Base-by-base conservation (phyloP, 768 basidiomycete genomes). In the Panaeolus papilionaceus region DNA sequence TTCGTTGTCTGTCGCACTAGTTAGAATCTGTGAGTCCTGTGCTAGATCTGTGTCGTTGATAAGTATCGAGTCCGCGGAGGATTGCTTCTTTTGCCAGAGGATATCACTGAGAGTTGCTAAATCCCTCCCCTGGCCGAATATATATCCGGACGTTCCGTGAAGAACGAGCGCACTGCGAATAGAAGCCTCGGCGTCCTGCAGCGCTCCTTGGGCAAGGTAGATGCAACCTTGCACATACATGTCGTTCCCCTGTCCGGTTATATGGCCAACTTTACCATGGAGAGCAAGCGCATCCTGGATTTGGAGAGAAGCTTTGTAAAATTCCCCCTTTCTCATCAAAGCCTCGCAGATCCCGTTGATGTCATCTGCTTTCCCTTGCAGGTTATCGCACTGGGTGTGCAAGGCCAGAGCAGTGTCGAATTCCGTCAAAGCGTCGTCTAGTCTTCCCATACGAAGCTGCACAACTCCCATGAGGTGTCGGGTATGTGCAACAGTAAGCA, bases 241-340 rank as follows among this genome's bases (percentile, higher is more conserved):
- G 64, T 74, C 76, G 61, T 77, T 69, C 12, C 71, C 75, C 67
- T 77, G 75, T 11, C 76, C 75, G 0, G 40, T 65, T 28, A 68
- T 62, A 38, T 75, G 70, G 3, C 67, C 72, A 51, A 74, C 70
- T 44, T 73, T 66, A 18, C 68, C 68, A 47, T 77, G 74, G 6
- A 76, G 64, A 10, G 67, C 70, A 61, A 70, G 42, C 1, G 71
- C 73, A 0, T 65, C 61, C 26, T 66, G 45, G 20, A 74, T 66
- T 18, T 40, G 44, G 4, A 63, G 65, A 61, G 72, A 51, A 0
- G 73, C 71, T 33, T 72, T 71, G 8, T 68, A 62, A 38, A 69
- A 63, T 10, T 61, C 47, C 14, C 64, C 71, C 1, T 58, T 62
- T 40, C 69, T 66, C 37, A 75, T 61, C 12, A 38, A 45, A 11